phyloP scores from a whole-genome alignment of 2,329 filamentous ascomycete species.

The Cordyceps farinosa region DNA sequence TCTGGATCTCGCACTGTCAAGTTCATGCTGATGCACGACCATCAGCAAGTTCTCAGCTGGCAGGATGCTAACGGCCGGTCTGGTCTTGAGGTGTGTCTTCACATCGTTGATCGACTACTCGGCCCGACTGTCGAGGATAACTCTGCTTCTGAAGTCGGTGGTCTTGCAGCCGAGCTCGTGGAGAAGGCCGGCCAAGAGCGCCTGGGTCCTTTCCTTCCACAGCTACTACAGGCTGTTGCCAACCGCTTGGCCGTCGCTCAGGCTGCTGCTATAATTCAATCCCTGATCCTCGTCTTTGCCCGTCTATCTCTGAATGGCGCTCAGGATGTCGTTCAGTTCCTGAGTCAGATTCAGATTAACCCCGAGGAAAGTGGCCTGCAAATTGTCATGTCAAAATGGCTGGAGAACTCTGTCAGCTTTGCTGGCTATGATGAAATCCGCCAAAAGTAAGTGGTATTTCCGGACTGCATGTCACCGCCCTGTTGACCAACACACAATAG shows the following conservation, averaged over 20 bases:
- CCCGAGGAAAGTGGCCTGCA: slow-evolving; percentile 73
- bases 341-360: slow-evolving; percentile 77
- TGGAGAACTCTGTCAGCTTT: slow-evolving; percentile 95
- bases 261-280: slow-evolving; percentile 89
- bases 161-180: slow-evolving; percentile 88
- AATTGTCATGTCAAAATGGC: slow-evolving; percentile 89
- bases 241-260: slow-evolving; percentile 77
- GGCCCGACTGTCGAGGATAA: slow-evolving; percentile 84
- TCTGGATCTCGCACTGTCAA: slow-evolving; percentile 83
- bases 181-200: slow-evolving; percentile 91
- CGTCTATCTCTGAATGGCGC: slow-evolving; percentile 81
- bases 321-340: slow-evolving; percentile 85
- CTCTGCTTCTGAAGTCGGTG: slow-evolving; percentile 92
- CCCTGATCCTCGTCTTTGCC: slow-evolving; percentile 90
- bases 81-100: slow-evolving; percentile 82
- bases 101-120: slow-evolving; percentile 88
- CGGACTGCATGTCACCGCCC: neutral
- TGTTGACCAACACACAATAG: slow-evolving; percentile 38
- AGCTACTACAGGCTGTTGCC: slow-evolving; percentile 85
- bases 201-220: slow-evolving; percentile 83
- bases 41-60: slow-evolving; percentile 85
- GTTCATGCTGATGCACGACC: slow-evolving; percentile 85
- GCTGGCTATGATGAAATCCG: slow-evolving; percentile 97
- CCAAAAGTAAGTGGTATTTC: slow-evolving; percentile 68
- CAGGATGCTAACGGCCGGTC: slow-evolving; percentile 74